phyloP scores from a whole-genome alignment of 2,329 filamentous ascomycete species.

The Didymellaceae sp. region DNA sequence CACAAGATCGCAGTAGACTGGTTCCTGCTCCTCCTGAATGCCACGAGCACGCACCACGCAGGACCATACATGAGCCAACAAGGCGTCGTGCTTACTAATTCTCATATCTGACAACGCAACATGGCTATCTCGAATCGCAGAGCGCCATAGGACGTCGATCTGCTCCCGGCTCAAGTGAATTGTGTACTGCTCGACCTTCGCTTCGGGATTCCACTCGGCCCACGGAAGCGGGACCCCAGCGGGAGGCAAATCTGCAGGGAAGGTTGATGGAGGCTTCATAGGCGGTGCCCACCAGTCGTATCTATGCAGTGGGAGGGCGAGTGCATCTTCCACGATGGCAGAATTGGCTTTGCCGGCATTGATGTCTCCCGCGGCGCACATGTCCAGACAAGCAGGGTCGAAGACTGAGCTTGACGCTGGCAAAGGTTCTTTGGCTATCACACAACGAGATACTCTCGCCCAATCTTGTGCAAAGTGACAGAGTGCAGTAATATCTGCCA shows the following conservation, averaged over 20 bases:
- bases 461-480: constrained; percentile 13
- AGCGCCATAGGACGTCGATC: constrained; percentile 6
- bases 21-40: constrained; percentile 4
- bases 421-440: neutral
- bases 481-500: constrained; percentile 16
- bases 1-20: constrained; percentile 18
- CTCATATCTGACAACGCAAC: neutral
- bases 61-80: constrained; percentile 18
- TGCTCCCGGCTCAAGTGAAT: constrained; percentile 10
- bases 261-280: constrained; percentile 6
- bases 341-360: neutral
- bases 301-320: constrained; percentile 13
- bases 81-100: constrained; percentile 20
- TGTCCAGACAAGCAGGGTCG: neutral
- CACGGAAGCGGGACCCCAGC: constrained; percentile 14
- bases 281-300: constrained; percentile 22
- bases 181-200: constrained; percentile 9
- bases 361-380: neutral
- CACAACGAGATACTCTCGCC: constrained; percentile 10
- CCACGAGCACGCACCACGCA: constrained; percentile 15
- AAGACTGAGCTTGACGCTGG: constrained; percentile 1
- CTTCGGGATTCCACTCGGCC: constrained; percentile 13
- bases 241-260: neutral
- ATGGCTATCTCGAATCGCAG: neutral
- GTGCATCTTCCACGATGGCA: neutral